Percentiles rank a stretch among this genome's conserved stretches.
These are phyloP conservation scores for Fusarium tuaranense DNA, from an alignment of 2,329 filamentous ascomycete species.

Conservation along the genomic window DNA sequence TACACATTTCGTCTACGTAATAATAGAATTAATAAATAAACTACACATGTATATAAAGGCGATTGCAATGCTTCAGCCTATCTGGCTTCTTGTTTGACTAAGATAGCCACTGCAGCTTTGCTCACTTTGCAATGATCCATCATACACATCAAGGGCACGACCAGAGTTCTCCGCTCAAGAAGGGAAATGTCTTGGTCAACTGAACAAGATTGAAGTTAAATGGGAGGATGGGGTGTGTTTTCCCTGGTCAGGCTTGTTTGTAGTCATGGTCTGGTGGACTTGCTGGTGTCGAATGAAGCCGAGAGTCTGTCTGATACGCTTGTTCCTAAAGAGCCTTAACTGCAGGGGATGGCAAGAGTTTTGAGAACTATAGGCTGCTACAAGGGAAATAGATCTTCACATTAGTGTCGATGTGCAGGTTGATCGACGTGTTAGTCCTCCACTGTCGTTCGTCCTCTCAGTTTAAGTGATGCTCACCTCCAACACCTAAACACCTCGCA, in stretches of 20 bases:
- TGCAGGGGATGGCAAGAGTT: neutral
- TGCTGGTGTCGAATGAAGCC: neutral
- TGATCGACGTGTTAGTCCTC: neutral
- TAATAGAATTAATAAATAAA: too few species aligned
- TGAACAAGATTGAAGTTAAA: neutral
- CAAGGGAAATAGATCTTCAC: neutral
- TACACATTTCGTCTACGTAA: neutral
- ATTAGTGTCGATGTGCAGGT: neutral
- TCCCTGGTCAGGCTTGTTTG: neutral
- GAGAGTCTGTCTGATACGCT: neutral
- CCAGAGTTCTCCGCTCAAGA: neutral
- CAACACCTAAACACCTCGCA: neutral
- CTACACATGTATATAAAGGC: too few species aligned
- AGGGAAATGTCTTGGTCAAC: neutral
- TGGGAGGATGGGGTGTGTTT: neutral
- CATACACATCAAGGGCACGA: neutral
- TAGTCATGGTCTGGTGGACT: neutral
- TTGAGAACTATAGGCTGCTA: too few species aligned
- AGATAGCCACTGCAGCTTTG: neutral
- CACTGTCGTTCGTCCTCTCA: neutral
- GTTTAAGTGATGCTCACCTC: neutral
- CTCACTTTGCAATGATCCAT: neutral
- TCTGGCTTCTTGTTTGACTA: neutral
- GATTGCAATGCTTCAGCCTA: accelerated
- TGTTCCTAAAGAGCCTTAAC: neutral